phyloP scores from a whole-genome alignment of 1,284 basidiomycete genomes.

The Ganoderma leucocontextum region DNA sequence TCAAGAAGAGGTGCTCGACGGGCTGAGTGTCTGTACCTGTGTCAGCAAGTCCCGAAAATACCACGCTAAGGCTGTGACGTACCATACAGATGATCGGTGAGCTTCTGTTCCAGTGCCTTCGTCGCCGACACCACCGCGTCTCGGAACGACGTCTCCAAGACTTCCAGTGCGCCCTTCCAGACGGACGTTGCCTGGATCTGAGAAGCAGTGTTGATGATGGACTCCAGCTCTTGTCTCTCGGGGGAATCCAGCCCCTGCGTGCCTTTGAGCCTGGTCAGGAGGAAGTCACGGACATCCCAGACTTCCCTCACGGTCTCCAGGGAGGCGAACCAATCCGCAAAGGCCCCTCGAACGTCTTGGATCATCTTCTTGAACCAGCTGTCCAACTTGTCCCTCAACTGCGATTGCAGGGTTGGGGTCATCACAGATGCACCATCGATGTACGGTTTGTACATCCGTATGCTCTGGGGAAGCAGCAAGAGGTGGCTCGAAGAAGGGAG shows the following conservation, averaged over 20 bases:
- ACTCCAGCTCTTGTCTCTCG: constrained; percentile 53
- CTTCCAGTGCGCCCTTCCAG: constrained; percentile 58
- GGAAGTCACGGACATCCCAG: constrained; percentile 66
- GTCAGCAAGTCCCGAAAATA: neutral
- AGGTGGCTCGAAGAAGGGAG: constrained; percentile 80
- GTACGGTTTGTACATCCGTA: constrained; percentile 77
- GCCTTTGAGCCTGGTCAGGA: constrained; percentile 54
- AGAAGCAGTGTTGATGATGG: constrained; percentile 59
- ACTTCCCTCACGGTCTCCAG: constrained; percentile 67
- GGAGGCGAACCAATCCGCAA: constrained; percentile 63
- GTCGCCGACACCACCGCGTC: constrained; percentile 47
- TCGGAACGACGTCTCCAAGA: constrained; percentile 56
- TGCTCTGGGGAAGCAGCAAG: constrained; percentile 65
- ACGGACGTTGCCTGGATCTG: constrained; percentile 60
- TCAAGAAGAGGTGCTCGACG: constrained; percentile 61
- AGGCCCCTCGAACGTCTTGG: constrained; percentile 52
- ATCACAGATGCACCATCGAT: constrained; percentile 69
- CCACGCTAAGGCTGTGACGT: constrained; percentile 12
- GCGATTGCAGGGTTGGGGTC: constrained; percentile 52
- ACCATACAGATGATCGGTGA: constrained; percentile 44
- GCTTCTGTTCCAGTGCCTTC: constrained; percentile 40
- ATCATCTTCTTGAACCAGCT: constrained; percentile 68
- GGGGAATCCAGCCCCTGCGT: constrained; percentile 50
- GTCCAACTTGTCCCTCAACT: constrained; percentile 55
- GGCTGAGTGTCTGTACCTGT: constrained; percentile 55